Evolutionary conservation across 1,139 yeast genomes (phyloP).

Genomic region (Magnusiomyces sp.): DNA sequence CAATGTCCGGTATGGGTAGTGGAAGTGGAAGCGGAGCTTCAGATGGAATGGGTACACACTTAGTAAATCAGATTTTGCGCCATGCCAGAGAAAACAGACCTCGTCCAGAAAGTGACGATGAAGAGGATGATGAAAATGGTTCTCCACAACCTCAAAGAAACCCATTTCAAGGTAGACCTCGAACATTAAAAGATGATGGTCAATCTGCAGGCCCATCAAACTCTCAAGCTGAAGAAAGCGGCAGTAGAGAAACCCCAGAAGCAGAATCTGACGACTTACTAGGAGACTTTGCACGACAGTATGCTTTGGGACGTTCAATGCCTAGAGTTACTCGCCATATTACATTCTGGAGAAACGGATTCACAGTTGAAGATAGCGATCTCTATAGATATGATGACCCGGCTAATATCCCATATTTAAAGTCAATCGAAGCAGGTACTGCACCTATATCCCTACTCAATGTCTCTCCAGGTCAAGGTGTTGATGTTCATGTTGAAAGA

Average conservation of each 20-base stretch:
- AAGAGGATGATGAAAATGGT: constrained; percentile 32
- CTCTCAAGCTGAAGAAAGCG: constrained; percentile 24
- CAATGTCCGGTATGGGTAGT: constrained; percentile 38
- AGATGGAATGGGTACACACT: constrained; percentile 26
- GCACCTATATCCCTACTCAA: constrained; percentile 84
- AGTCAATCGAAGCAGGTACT: constrained; percentile 78
- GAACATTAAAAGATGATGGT: constrained; percentile 15
- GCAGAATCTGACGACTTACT: constrained; percentile 18
- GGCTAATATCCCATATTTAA: constrained; percentile 61
- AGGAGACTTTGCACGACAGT: constrained; percentile 15
- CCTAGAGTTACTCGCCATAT: constrained; percentile 43
- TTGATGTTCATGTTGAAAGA: constrained; percentile 83
- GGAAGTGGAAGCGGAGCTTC: constrained; percentile 17
- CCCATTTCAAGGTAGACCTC: constrained; percentile 2
- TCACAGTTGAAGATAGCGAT: constrained; percentile 86
- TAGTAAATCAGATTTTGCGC: constrained; percentile 50
- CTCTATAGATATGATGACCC: constrained; percentile 88
- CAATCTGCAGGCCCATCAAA: constrained; percentile 26
- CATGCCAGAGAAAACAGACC: constrained; percentile 42
- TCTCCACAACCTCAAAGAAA: neutral
- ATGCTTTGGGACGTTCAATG: constrained; percentile 24
- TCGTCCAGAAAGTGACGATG: constrained; percentile 33
- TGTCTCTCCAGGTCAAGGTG: constrained; percentile 87
- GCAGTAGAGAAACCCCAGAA: constrained; percentile 24
- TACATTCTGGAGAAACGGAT: constrained; percentile 95